Percentiles rank a stretch among this genome's conserved stretches.
Conservation (phyloP, 495 filamentous ascomycete species). For the Penicillium bovifimosum region DNA sequence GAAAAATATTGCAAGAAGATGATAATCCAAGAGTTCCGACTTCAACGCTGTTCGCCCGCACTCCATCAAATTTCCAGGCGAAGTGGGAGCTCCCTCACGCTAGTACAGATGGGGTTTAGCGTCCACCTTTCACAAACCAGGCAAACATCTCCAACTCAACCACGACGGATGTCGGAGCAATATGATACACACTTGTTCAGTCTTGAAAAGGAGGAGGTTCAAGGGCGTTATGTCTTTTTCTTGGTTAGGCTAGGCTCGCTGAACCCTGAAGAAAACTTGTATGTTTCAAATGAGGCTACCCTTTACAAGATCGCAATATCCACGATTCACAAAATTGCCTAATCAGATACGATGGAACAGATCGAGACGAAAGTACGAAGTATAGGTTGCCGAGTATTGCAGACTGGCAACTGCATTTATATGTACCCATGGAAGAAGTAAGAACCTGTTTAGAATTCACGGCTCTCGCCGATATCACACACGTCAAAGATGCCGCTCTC, state of each 20-base stretch:
- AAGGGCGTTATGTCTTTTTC: no score
- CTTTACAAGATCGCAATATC: no score
- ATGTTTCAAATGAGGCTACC: no score
- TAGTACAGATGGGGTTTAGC: slow-evolving; percentile 16
- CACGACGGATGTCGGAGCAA: neutral
- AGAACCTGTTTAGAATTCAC: slow-evolving; percentile 52
- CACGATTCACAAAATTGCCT: no score
- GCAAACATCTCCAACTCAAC: slow-evolving; percentile 15
- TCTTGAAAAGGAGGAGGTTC: no score
- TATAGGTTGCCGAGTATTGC: no score
- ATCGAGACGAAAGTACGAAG: neutral
- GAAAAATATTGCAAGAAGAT: slow-evolving; percentile 24
- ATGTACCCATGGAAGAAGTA: neutral
- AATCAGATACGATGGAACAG: neutral
- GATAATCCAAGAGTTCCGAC: slow-evolving; percentile 13
- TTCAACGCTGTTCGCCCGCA: slow-evolving; percentile 23
- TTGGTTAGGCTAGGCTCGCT: no score
- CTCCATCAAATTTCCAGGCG: slow-evolving; percentile 31
- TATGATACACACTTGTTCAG: neutral
- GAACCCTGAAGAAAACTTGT: no score
- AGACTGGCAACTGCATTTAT: neutral
- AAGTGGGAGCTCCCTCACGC: slow-evolving; percentile 34
- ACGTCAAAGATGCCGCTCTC: slow-evolving; percentile 84
- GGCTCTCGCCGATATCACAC: slow-evolving; percentile 80
- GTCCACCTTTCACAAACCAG: slow-evolving; percentile 15